These are phyloP conservation scores for Suillus tomentosus DNA, from an alignment of 768 basidiomycete species.

Conservation along the genomic window DNA sequence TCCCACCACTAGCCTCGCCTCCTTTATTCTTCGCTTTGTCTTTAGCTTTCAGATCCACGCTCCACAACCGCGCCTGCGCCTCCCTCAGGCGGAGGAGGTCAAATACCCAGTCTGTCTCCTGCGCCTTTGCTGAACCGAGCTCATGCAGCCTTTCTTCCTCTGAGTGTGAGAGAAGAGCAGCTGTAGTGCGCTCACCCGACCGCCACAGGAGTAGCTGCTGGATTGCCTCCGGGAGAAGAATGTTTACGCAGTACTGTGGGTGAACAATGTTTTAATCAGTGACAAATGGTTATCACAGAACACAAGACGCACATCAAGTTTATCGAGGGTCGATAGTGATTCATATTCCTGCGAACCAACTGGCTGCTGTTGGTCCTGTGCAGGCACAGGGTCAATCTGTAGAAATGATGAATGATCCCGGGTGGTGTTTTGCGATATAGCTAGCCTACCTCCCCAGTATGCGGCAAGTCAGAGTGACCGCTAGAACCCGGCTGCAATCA, in stretches of 20 bases:
- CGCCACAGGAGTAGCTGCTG: slow-evolving; percentile 79
- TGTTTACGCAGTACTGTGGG: slow-evolving; percentile 65
- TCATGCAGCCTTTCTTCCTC: slow-evolving; percentile 61
- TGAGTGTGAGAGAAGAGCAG: slow-evolving; percentile 47
- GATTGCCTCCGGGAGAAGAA: slow-evolving; percentile 72
- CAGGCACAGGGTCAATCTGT: not conserved
- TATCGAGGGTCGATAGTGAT: slow-evolving; percentile 45
- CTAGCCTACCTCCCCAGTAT: slow-evolving; percentile 1
- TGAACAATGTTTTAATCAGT: slow-evolving; percentile 2
- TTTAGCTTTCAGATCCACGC: slow-evolving; percentile 30
- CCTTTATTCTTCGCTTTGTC: slow-evolving; percentile 24
- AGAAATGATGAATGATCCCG: not conserved
- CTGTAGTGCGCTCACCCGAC: slow-evolving; percentile 53
- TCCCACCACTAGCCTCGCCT: slow-evolving; percentile 24
- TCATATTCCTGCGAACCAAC: slow-evolving; percentile 47
- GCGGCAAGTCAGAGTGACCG: not conserved
- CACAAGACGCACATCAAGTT: slow-evolving; percentile 47
- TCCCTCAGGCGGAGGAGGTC: slow-evolving; percentile 50
- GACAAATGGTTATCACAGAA: not conserved
- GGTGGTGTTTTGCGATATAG: no score
- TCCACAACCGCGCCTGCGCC: slow-evolving; percentile 42
- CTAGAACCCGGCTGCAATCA: not conserved
- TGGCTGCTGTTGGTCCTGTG: slow-evolving; percentile 25
- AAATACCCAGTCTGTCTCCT: slow-evolving; percentile 69
- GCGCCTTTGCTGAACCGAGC: slow-evolving; percentile 47